A percentile compares a stretch with the other conserved stretches of the same genome.
These are phyloP conservation scores for Plenodomus lindquistii DNA, from an alignment of 2,329 filamentous ascomycete species.

Conservation along the genomic window DNA sequence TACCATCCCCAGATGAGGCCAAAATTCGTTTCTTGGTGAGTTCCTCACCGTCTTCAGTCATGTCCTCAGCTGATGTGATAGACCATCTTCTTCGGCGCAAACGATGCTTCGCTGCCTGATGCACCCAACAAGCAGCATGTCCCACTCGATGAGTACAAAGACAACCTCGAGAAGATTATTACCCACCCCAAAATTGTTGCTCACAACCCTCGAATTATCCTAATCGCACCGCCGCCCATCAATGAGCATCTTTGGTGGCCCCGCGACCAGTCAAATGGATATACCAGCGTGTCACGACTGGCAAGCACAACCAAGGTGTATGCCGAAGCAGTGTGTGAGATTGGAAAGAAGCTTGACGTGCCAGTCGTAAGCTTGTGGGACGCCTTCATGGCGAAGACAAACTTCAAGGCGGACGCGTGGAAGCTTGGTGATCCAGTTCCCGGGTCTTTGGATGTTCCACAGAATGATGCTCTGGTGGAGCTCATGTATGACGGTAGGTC, in stretches of 20 bases:
- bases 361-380: conserved; percentile 79
- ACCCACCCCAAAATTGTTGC: conserved; percentile 69
- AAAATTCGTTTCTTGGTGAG: conserved; percentile 69
- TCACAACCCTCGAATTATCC: conserved; percentile 73
- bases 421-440: conserved; percentile 51
- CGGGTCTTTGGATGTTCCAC: conserved; percentile 61
- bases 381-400: conserved; percentile 69
- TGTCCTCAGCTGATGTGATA: conserved; percentile 41
- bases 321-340: conserved; percentile 66
- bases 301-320: conserved; percentile 66
- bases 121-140: conserved; percentile 73
- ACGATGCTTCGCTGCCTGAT: conserved; percentile 76
- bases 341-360: conserved; percentile 60
- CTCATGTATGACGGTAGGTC: conserved; percentile 61
- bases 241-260: conserved; percentile 72
- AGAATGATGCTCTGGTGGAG: conserved; percentile 58
- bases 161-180: conserved; percentile 73
- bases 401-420: conserved; percentile 51
- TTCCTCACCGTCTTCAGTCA: not conserved
- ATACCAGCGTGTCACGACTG: conserved; percentile 52
- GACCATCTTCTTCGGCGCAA: conserved; percentile 85
- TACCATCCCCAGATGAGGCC: conserved; percentile 66
- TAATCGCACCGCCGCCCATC: conserved; percentile 81
- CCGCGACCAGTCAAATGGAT: conserved; percentile 47
- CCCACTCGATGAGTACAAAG: conserved; percentile 72